Percentiles rank a stretch among this genome's conserved stretches.
phyloP scores from a whole-genome alignment of 2,329 filamentous ascomycete genomes.

The Westerdykella sp. region DNA sequence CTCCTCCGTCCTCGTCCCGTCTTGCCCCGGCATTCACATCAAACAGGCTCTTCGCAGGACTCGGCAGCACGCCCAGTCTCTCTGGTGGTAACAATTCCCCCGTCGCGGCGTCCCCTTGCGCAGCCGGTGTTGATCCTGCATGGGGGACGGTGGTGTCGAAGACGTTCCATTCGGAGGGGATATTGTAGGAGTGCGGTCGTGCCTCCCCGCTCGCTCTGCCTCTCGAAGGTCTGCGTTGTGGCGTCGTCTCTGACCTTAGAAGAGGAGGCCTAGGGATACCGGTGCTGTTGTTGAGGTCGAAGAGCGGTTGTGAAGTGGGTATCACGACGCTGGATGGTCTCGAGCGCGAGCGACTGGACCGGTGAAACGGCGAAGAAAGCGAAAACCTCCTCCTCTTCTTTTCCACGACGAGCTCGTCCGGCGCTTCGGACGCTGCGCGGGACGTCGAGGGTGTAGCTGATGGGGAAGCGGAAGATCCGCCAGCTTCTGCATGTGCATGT shows the following conservation, averaged over 20 bases:
- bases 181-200: slow-evolving; percentile 27
- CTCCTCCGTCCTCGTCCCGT: slow-evolving; percentile 15
- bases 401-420: slow-evolving; percentile 13
- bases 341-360: slow-evolving; percentile 27
- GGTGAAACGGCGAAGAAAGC: slow-evolving; percentile 31
- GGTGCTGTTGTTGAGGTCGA: too few relatives aligned
- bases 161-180: slow-evolving; percentile 23
- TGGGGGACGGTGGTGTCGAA: slow-evolving; percentile 5
- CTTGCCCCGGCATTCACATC: slow-evolving; percentile 11
- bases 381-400: slow-evolving; percentile 25
- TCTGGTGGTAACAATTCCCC: slow-evolving; percentile 8
- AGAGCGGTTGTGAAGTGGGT: too few relatives aligned
- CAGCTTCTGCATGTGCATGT: too few relatives aligned
- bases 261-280: too few relatives aligned
- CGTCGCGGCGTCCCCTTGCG: slow-evolving; percentile 3
- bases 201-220: neutral
- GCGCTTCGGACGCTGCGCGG: slow-evolving; percentile 27
- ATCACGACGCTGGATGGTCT: slow-evolving; percentile 23
- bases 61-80: slow-evolving; percentile 21
- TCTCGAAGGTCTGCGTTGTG: too few relatives aligned
- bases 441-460: slow-evolving; percentile 13
- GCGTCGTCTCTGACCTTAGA: too few relatives aligned
- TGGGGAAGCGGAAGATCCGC: too few relatives aligned
- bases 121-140: neutral
- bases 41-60: slow-evolving; percentile 26